These are phyloP conservation scores for Penicillium sp. DNA, from an alignment of 2,329 filamentous ascomycete genomes.

Conservation along the genomic window DNA sequence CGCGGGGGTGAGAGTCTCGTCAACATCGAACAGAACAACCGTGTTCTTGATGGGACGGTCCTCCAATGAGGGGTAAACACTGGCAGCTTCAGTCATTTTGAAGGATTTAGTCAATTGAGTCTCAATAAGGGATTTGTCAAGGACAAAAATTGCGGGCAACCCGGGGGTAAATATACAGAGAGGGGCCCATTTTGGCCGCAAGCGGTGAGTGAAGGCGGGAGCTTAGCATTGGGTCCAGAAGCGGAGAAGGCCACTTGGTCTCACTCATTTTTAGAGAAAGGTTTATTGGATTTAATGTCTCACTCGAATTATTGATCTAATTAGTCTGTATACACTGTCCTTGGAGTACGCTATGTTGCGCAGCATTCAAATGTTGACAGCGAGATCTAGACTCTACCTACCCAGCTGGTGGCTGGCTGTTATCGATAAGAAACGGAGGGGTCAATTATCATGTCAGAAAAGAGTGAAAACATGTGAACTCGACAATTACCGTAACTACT, in stretches of 20 bases:
- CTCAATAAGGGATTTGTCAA: conserved; percentile 6
- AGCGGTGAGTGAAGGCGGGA: conserved; percentile 25
- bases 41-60: conserved; percentile 88
- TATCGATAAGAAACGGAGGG: conserved; percentile 28
- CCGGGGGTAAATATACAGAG: conserved; percentile 16
- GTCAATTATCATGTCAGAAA: neutral
- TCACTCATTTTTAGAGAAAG: neutral
- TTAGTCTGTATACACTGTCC: neutral
- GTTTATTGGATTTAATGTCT: neutral
- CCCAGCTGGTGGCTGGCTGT: conserved; percentile 4
- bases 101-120: neutral
- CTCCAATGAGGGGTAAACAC: conserved; percentile 67
- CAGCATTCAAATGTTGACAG: neutral
- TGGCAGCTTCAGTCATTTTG: conserved; percentile 28
- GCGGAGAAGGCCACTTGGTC: conserved; percentile 11
- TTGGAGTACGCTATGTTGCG: neutral
- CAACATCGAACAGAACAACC: conserved; percentile 93
- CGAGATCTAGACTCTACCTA: neutral
- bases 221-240: conserved; percentile 10
- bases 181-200: conserved; percentile 25
- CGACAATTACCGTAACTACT: neutral
- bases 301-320: neutral
- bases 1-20: conserved; percentile 83
- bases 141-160: conserved; percentile 5
- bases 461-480: neutral